Evolutionary conservation across 805 yeast species (phyloP).

Genomic region (Ogataea parapolymorpha): DNA sequence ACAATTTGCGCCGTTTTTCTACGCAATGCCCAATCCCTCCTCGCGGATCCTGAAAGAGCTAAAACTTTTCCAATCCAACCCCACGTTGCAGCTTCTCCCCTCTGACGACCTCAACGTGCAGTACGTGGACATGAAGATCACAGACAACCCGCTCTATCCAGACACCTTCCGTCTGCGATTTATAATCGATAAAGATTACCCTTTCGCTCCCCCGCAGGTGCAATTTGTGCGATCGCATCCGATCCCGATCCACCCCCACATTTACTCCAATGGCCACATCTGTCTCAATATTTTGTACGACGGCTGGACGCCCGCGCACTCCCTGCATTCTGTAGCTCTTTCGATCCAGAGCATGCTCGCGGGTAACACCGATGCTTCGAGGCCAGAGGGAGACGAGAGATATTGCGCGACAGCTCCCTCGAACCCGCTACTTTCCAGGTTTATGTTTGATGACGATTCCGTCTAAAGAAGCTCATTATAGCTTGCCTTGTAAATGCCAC

Average conservation of each 20-base stretch:
- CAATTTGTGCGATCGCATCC: conserved; percentile 39
- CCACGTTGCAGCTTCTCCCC: conserved; percentile 12
- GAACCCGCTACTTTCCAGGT: conserved; percentile 50
- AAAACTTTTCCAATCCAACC: conserved; percentile 13
- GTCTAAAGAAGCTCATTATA: conserved; percentile 18
- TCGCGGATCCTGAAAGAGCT: conserved; percentile 21
- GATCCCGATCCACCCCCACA: conserved; percentile 72
- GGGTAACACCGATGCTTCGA: conserved; percentile 41
- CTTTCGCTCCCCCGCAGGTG: conserved; percentile 58
- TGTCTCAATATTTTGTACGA: conserved; percentile 64
- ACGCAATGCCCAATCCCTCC: conserved; percentile 8
- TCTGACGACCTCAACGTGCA: conserved; percentile 21
- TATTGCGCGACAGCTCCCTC: conserved; percentile 54
- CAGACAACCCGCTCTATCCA: conserved; percentile 37
- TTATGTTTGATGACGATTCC: conserved; percentile 60
- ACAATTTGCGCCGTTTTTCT: not conserved
- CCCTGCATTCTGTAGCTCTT: conserved; percentile 44
- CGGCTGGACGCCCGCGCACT: conserved; percentile 66
- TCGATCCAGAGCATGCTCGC: conserved; percentile 65
- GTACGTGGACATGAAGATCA: conserved; percentile 38
- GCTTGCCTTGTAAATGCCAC: not conserved
- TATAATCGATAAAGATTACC: conserved; percentile 44
- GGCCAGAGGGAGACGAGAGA: conserved; percentile 55
- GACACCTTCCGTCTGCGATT: conserved; percentile 42
- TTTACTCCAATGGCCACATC: conserved; percentile 76